Evolutionary conservation across 805 yeast genomes (phyloP), one percentile per base, ranked within the genome.

Genomic region (Teunomyces gatunensis): DNA sequence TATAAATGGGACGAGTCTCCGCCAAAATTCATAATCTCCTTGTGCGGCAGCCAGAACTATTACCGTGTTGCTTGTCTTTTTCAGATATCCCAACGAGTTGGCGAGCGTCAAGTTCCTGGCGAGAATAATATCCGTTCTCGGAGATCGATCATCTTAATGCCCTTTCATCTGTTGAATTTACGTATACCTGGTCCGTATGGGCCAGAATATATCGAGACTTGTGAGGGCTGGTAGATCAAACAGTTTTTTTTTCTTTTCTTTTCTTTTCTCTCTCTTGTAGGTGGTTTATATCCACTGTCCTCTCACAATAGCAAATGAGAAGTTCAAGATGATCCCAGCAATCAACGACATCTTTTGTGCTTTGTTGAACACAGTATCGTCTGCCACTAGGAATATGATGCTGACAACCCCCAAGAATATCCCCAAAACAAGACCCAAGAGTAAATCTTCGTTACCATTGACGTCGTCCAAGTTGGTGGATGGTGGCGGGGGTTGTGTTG

Each of bases 361-460:
- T 53, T 77, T 80, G 54, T 78, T 80, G 57, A 89, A 84, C 41
- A 84, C 61, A 3, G 80, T 69, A 51, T 84, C 83, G 54, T 83
- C 79, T 50, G 78, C 78, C 47, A 85, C 53, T 36, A 89, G 61
- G 46, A 89, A 77, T 15, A 89, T 62, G 6, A 64, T 35, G 5
- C 89, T 83, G 47, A 85, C 68, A 0, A 86, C 79, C 0, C 97
- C 97, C 25, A 89, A 67, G 44, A 85, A 80, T 52, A 85, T 81
- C 0, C 97, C 97, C 9, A 87, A 67, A 25, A 83, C 61, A 2
- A 88, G 77, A 2, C 95, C 96, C 28, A 87, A 52, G 29, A 89
- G 65, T 40, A 89, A 68, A 57, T 86, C 92, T 50, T 78, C 81
- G 55, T 87, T 87, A 10, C 68, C 64, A 37, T 55, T 53, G 20